These are phyloP conservation scores for Candida oleophila DNA, from an alignment of 805 yeast genomes.

Conservation along the genomic window DNA sequence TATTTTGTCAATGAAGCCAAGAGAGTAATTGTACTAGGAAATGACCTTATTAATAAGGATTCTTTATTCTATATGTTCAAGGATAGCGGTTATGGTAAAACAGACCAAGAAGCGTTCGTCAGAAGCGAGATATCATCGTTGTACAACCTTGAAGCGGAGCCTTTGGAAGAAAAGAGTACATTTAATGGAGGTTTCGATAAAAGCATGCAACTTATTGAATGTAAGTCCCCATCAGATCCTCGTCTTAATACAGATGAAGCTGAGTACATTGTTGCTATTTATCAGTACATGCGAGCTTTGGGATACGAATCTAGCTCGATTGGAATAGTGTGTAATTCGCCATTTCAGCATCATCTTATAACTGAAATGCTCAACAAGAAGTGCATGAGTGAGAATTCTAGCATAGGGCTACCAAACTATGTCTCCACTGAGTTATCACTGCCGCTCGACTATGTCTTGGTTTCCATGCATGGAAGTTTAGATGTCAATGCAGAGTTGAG, in stretches of 20 bases:
- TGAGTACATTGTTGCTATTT: conserved; percentile 35
- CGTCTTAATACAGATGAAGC: conserved; percentile 15
- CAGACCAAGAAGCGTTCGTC: background rate
- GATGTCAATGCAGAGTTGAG: conserved; percentile 28
- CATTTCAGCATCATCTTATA: conserved; percentile 43
- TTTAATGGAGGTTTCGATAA: conserved; percentile 6
- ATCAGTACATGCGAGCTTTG: conserved; percentile 43
- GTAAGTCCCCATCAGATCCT: background rate
- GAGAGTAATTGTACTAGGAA: conserved; percentile 2
- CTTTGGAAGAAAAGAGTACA: no score
- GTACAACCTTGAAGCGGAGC: background rate
- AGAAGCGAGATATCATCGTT: background rate
- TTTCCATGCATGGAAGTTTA: conserved; percentile 25
- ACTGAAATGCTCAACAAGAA: conserved; percentile 18
- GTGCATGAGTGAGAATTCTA: conserved; percentile 1
- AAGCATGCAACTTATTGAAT: conserved; percentile 9
- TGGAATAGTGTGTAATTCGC: conserved; percentile 39
- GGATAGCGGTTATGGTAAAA: background rate
- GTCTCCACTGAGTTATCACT: background rate
- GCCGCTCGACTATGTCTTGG: conserved; percentile 24
- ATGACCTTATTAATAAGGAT: background rate
- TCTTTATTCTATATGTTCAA: background rate
- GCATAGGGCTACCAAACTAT: conserved; percentile 4
- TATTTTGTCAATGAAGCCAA: background rate
- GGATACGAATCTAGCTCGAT: conserved; percentile 42